Evolutionary conservation across 1,284 basidiomycete species (phyloP).

Genomic region (Cryptococcus sp.): DNA sequence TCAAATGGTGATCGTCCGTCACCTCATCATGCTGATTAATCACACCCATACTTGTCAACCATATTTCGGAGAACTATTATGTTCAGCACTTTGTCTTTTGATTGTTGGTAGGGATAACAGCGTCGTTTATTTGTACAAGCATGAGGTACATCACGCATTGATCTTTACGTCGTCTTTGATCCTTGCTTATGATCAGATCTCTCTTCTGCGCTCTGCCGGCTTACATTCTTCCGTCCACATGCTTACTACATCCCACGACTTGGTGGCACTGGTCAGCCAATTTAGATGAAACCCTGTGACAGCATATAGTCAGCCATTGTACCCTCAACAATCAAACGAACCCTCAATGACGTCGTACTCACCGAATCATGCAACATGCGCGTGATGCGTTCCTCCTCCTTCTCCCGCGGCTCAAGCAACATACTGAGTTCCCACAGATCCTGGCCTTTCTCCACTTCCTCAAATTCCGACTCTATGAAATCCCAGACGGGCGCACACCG

Average conservation of each 20-base stretch:
- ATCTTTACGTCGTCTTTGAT: too few relatives aligned
- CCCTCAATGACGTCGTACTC: conserved; percentile 9
- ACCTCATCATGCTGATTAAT: too few relatives aligned
- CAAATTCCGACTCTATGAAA: conserved; percentile 77
- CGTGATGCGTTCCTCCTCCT: conserved; percentile 60
- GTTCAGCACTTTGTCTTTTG: too few relatives aligned
- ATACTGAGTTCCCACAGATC: conserved; percentile 84
- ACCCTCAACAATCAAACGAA: not conserved
- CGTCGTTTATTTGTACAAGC: too few relatives aligned
- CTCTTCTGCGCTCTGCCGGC: too few relatives aligned
- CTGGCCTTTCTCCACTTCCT: conserved; percentile 67
- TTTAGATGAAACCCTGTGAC: conserved; percentile 11
- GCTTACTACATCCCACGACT: too few relatives aligned
- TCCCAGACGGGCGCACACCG: conserved; percentile 68
- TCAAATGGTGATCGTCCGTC: conserved; percentile 58
- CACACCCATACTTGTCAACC: too few relatives aligned
- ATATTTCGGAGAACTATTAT: too few relatives aligned
- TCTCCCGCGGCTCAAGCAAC: conserved; percentile 84
- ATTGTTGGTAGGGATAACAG: too few relatives aligned
- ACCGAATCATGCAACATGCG: conserved; percentile 48
- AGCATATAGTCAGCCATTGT: not conserved
- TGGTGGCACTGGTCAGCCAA: not conserved
- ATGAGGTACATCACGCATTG: too few relatives aligned
- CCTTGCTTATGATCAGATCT: too few relatives aligned
- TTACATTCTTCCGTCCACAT: too few relatives aligned